A percentile compares a stretch with the other conserved stretches of the same genome.
Conservation (phyloP, 1,284 basidiomycete species). For the Phlebopus sp. region DNA sequence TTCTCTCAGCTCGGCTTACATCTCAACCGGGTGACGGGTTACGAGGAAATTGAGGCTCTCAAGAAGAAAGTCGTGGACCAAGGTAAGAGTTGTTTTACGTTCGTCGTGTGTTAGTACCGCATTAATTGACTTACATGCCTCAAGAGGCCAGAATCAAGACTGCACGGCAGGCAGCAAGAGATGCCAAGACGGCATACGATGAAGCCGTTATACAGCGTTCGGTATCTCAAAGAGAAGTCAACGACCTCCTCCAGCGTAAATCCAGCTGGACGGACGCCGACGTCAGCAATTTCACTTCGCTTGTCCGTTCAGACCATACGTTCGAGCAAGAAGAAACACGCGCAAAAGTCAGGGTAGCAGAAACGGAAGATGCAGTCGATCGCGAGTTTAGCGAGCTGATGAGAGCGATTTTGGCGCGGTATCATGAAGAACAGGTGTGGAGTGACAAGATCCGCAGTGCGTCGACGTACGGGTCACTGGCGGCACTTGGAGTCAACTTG, state of each 20-base stretch:
- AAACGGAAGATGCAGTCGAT: constrained; percentile 77
- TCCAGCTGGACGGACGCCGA: constrained; percentile 82
- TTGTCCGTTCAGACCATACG: constrained; percentile 85
- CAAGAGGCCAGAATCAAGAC: constrained; percentile 64
- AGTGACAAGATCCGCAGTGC: constrained; percentile 94
- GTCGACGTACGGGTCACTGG: constrained; percentile 85
- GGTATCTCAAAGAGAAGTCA: constrained; percentile 83
- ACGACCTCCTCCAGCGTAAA: constrained; percentile 89
- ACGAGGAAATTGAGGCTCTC: constrained; percentile 83
- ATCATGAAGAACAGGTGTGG: constrained; percentile 98
- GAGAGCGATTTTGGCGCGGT: constrained; percentile 81
- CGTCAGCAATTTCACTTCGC: constrained; percentile 78
- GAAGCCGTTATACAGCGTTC: constrained; percentile 72
- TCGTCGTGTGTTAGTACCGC: background rate
- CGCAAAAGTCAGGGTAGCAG: constrained; percentile 62
- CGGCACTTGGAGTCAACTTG: constrained; percentile 82
- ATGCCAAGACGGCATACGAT: constrained; percentile 75
- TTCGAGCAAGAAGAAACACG: constrained; percentile 74
- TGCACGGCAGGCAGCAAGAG: constrained; percentile 56
- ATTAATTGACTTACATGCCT: background rate
- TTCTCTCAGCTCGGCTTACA: constrained; percentile 74
- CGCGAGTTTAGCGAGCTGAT: constrained; percentile 83
- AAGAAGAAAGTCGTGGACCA: constrained; percentile 77
- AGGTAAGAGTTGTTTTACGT: constrained; percentile 52
- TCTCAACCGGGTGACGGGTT: constrained; percentile 86